These are phyloP conservation scores for Phytophthora crassamura DNA, from an alignment of 352 stramenopile genomes.

Conservation along the genomic window DNA sequence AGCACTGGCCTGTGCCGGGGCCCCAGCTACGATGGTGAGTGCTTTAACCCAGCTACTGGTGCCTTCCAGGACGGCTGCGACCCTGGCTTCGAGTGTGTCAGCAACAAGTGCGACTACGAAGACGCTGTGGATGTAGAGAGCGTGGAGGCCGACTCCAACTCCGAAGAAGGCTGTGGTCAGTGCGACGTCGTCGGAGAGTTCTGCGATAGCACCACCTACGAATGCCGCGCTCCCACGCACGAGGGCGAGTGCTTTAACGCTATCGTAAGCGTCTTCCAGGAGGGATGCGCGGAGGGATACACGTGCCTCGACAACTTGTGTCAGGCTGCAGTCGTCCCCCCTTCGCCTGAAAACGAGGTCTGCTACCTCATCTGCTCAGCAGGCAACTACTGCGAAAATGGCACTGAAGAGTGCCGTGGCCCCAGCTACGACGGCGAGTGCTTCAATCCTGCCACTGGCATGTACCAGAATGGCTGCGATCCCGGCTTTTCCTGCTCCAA, in stretches of 20 bases:
- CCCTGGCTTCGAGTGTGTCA: slow-evolving; percentile 20
- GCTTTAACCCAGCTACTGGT: slow-evolving; percentile 22
- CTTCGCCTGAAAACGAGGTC: slow-evolving; percentile 1
- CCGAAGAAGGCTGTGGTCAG: slow-evolving; percentile 8
- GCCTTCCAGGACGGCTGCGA: slow-evolving; percentile 23
- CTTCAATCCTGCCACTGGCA: slow-evolving; percentile 38
- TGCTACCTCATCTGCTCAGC: slow-evolving; percentile 26
- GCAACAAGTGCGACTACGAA: slow-evolving; percentile 34
- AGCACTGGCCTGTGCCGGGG: slow-evolving; percentile 17
- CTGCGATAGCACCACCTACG: slow-evolving; percentile 6
- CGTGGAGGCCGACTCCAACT: not conserved
- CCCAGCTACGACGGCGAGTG: slow-evolving; percentile 39
- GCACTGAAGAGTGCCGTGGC: slow-evolving; percentile 17
- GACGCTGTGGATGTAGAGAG: not conserved
- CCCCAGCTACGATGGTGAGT: slow-evolving; percentile 20
- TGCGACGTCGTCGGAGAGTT: slow-evolving; percentile 14
- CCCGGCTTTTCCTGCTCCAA: slow-evolving; percentile 32
- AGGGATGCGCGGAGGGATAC: slow-evolving; percentile 12
- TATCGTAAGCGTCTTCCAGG: slow-evolving; percentile 11
- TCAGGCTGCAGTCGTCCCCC: slow-evolving; percentile 5
- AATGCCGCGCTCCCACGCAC: slow-evolving; percentile 13
- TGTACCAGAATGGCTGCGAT: slow-evolving; percentile 31
- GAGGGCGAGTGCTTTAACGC: slow-evolving; percentile 37
- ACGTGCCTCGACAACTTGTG: slow-evolving; percentile 22
- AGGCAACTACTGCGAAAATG: slow-evolving; percentile 35